Evolutionary conservation across 495 filamentous ascomycete species (phyloP), one percentile per base, ranked within the genome.

Genomic region (Jackrogersella multiformis): DNA sequence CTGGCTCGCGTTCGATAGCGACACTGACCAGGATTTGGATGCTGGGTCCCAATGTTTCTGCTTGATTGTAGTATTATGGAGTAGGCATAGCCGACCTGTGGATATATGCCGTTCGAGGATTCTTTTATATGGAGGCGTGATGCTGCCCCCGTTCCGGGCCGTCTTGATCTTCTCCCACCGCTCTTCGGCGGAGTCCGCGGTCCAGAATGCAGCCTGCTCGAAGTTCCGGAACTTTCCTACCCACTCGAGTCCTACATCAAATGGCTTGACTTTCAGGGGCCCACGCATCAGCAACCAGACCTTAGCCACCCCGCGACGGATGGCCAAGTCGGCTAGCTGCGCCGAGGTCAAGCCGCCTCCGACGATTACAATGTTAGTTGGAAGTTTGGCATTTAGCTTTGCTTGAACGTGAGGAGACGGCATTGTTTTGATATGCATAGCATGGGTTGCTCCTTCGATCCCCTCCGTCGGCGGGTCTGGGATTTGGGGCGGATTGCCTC

Each of bases 171-270:
- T 86, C 42, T 84, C 79, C 8, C 85, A 77, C 20, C 86, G 82
- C 69, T 89, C 86, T 64, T 87, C 82, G 44, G 86, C 80, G 5
- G 80, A 82, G 42, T 87, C 85, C 15, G 85, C 82, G 6, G 82
- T 83, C 86, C 86, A 89, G 68, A 89, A 90, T 2, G 79, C 78
- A 23, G 88, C 82, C 61, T 88, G 85, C 60, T 87, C 81, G 70
- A 79, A 81, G 72, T 89, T 89, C n/a, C 84, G 83, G 68, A 85
- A 89, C 63, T 90, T 90, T 23, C 85, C 85, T 73, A 90, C 84
- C 88, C 88, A 90, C 28, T 78, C 78, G 12, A 90, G 77, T 57
- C 81, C 81, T 62, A 89, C 77, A 65, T 90, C 87, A 63, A 90
- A 89, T 58, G 85, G 84, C 66, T 89, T 89, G 36, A 89, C 82